Conservation (phyloP, 805 yeast genomes). For the Yarrowia divulgata region DNA sequence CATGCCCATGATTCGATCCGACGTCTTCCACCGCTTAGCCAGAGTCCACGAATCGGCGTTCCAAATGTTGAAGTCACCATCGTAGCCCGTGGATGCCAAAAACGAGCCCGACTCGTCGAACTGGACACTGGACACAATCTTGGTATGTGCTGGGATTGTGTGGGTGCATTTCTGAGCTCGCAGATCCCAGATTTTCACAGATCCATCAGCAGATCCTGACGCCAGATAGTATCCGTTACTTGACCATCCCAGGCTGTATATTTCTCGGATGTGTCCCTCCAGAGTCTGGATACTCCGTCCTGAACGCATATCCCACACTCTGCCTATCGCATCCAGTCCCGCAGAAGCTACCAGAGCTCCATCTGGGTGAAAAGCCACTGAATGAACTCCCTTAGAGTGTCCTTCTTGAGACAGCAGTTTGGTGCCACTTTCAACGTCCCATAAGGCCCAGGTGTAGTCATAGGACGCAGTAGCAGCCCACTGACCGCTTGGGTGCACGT, state of each 20-base stretch:
- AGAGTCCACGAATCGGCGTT: slow-evolving; percentile 73
- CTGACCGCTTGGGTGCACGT: slow-evolving; percentile 69
- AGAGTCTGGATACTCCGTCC: slow-evolving; percentile 69
- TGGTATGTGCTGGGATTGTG: slow-evolving; percentile 77
- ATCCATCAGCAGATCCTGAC: slow-evolving; percentile 84
- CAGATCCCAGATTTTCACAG: slow-evolving; percentile 85
- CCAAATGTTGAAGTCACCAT: slow-evolving; percentile 66
- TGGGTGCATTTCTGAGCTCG: slow-evolving; percentile 57
- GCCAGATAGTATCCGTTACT: slow-evolving; percentile 77
- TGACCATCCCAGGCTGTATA: slow-evolving; percentile 77
- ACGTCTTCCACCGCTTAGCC: slow-evolving; percentile 53
- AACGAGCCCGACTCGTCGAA: slow-evolving; percentile 59
- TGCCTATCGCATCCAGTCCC: slow-evolving; percentile 75
- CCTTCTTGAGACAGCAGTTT: slow-evolving; percentile 82
- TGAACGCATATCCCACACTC: slow-evolving; percentile 85
- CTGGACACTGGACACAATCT: slow-evolving; percentile 69
- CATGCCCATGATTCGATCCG: slow-evolving; percentile 75
- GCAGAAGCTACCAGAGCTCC: slow-evolving; percentile 80
- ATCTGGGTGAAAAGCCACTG: slow-evolving; percentile 63
- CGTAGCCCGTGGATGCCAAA: slow-evolving; percentile 72
- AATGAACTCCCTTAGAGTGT: slow-evolving; percentile 74
- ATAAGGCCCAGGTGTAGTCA: slow-evolving; percentile 86
- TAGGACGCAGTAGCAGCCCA: slow-evolving; percentile 74
- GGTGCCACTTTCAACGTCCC: slow-evolving; percentile 67
- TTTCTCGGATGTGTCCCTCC: slow-evolving; percentile 73